A percentile compares a stretch with the other conserved stretches of the same genome.
Evolutionary conservation across 2,329 filamentous ascomycete genomes (phyloP).

Genomic region (Emmonsia crescens): DNA sequence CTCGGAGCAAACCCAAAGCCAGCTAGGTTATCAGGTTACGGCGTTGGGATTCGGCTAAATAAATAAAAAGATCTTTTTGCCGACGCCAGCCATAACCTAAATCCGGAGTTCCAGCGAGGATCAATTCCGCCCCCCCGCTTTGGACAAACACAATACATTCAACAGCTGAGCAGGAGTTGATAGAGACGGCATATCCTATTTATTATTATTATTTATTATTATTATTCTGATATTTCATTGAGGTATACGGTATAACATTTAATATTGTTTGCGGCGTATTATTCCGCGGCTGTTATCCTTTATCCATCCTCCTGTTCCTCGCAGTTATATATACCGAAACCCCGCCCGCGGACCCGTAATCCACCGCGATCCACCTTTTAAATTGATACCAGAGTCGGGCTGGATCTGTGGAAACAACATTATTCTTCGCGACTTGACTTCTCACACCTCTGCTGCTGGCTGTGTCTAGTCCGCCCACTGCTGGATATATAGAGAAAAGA

Average conservation of each 20-base stretch:
- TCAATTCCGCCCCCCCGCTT: neutral
- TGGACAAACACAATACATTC: too few relatives aligned
- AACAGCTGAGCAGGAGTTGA: neutral
- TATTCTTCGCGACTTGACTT: neutral
- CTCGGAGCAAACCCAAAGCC: neutral
- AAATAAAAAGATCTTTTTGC: conserved; percentile 1
- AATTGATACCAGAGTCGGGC: neutral
- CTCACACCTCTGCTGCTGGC: neutral
- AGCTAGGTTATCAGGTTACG: too few relatives aligned
- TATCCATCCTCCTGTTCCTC: too few relatives aligned
- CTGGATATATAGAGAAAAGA: neutral
- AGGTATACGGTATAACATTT: too few relatives aligned
- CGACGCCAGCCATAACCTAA: neutral
- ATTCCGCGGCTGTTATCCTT: neutral
- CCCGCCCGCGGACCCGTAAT: neutral
- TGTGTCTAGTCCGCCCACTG: neutral
- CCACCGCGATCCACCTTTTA: neutral
- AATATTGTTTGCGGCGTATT: too few relatives aligned
- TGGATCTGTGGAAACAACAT: neutral
- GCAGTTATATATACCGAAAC: neutral
- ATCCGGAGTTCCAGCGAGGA: too few relatives aligned
- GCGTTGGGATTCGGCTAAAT: neutral
- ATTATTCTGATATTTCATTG: neutral
- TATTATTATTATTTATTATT: neutral
- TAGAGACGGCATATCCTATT: neutral